phyloP scores from a whole-genome alignment of 192 early-diverging fungal genomes.

The Linderina pennispora region DNA sequence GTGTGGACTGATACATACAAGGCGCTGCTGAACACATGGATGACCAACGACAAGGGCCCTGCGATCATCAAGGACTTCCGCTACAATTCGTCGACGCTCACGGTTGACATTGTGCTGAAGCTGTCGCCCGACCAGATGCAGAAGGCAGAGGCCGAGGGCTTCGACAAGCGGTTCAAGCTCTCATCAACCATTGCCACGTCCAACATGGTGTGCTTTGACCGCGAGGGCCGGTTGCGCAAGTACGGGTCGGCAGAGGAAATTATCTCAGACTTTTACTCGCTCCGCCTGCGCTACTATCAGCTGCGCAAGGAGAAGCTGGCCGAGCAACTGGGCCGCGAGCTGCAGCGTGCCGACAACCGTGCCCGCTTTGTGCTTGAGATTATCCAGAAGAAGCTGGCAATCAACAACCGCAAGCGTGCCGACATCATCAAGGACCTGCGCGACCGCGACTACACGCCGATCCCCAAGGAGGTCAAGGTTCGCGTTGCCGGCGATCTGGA shows the following conservation, averaged over 20 bases:
- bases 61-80: slow-evolving; percentile 56
- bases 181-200: slow-evolving; percentile 62
- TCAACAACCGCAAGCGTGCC: slow-evolving; percentile 81
- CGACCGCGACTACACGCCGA: slow-evolving; percentile 58
- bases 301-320: slow-evolving; percentile 79
- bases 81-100: slow-evolving; percentile 47
- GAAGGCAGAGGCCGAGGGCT: slow-evolving; percentile 66
- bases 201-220: slow-evolving; percentile 96
- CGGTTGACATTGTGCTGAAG: slow-evolving; percentile 38
- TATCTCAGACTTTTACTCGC: slow-evolving; percentile 79
- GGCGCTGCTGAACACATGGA: slow-evolving; percentile 72
- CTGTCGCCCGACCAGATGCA: slow-evolving; percentile 59
- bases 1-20: slow-evolving; percentile 90
- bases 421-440: slow-evolving; percentile 71
- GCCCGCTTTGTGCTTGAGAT: slow-evolving; percentile 87
- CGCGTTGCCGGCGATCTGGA: slow-evolving; percentile 44
- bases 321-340: slow-evolving; percentile 57
- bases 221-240: slow-evolving; percentile 74
- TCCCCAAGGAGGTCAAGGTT: slow-evolving; percentile 47
- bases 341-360: slow-evolving; percentile 71
- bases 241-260: slow-evolving; percentile 74
- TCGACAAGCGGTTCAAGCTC: slow-evolving; percentile 81
- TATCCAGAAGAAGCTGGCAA: slow-evolving; percentile 71
- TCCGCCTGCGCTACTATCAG: slow-evolving; percentile 78
- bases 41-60: slow-evolving; percentile 62